Evolutionary conservation across 2,329 filamentous ascomycete genomes (phyloP), one percentile per base, ranked within the genome.

Genomic region (Colletotrichum paranaense): DNA sequence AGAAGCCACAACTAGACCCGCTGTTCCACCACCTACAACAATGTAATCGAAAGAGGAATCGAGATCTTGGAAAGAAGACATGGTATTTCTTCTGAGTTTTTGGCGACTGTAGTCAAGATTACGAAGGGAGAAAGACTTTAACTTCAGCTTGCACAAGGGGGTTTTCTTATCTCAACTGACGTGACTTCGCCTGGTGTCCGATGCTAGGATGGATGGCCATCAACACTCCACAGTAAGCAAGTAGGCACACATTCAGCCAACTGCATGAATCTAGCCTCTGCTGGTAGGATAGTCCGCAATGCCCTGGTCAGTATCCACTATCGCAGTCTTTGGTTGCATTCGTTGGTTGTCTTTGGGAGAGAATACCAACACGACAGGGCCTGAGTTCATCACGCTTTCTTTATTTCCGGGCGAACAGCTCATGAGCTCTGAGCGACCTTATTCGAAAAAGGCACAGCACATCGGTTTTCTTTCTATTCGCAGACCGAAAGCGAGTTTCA

Each of bases 1-100:
- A n/a, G 78, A 79, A 24, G 80, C 79, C 22, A 82, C 74, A 22
- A 82, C 80, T 11, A 80, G 77, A n/a, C 81, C 80, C 0, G 80
- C 73, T 3, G 80, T 79, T 12, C 81, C 81, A 30, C 81, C 80
- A 6, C 81, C 80, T 2, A 81, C 78, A 42, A 81, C 75, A 26
- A 80, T 71, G 62, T 81, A 81, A 67, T 81, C 22, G 32, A 64
- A 68, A n/a, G 24, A 16, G 32, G 38, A 14, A 35, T 65, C 64
- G 26, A 67, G 16, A 35, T 3, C 24, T 28, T 70, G 14, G 5
- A 30, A 30, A 26, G 52, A 38, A 26, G 58, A 0, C 69, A 68
- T 72, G 26, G 58, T 46, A 14, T 26, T 5, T 6, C 26, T 30
- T 62, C 24, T 35, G 24, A 49, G 3, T 49, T 49, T 49, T 1